Percentiles rank a stretch among this genome's conserved stretches.
Evolutionary conservation across 2,329 filamentous ascomycete species (phyloP).

Genomic region (Ambrosiella xylebori): DNA sequence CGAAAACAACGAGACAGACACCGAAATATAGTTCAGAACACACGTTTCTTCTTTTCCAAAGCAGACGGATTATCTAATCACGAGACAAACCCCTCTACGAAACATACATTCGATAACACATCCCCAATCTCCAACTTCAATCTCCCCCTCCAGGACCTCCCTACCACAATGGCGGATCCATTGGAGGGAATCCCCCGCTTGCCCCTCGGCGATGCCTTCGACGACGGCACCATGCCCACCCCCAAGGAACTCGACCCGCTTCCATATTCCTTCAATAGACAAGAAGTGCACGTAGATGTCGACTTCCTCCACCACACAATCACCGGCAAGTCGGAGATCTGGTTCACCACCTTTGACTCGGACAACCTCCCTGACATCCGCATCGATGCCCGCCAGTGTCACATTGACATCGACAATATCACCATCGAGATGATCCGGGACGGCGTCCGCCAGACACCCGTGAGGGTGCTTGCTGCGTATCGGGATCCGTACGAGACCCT

Average conservation of each 20-base stretch:
- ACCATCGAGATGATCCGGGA: slow-evolving; percentile 28
- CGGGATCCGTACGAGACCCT: slow-evolving; percentile 51
- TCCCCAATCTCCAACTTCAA: neutral
- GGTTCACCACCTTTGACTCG: slow-evolving; percentile 45
- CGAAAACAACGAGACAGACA: too few species aligned
- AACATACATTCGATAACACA: neutral
- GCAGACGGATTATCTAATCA: neutral
- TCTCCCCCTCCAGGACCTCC: neutral
- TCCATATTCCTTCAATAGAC: slow-evolving; percentile 48
- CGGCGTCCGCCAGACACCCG: slow-evolving; percentile 16
- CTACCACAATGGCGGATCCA: neutral
- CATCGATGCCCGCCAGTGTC: slow-evolving; percentile 45
- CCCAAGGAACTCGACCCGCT: slow-evolving; percentile 22
- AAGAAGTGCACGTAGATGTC: slow-evolving; percentile 78
- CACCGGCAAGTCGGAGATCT: slow-evolving; percentile 65
- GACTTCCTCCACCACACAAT: slow-evolving; percentile 63
- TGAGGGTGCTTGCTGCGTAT: slow-evolving; percentile 23
- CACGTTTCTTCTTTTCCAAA: neutral
- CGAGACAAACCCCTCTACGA: neutral
- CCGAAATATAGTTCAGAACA: too few species aligned
- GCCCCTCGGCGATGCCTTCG: slow-evolving; percentile 1
- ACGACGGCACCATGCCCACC: slow-evolving; percentile 20
- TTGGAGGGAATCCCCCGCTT: neutral
- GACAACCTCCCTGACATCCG: slow-evolving; percentile 40
- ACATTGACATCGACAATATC: slow-evolving; percentile 36